A percentile compares a stretch with the other conserved stretches of the same genome.
Evolutionary conservation across 2,329 filamentous ascomycete genomes (phyloP).

Genomic region (Pseudocercospora fuligena): DNA sequence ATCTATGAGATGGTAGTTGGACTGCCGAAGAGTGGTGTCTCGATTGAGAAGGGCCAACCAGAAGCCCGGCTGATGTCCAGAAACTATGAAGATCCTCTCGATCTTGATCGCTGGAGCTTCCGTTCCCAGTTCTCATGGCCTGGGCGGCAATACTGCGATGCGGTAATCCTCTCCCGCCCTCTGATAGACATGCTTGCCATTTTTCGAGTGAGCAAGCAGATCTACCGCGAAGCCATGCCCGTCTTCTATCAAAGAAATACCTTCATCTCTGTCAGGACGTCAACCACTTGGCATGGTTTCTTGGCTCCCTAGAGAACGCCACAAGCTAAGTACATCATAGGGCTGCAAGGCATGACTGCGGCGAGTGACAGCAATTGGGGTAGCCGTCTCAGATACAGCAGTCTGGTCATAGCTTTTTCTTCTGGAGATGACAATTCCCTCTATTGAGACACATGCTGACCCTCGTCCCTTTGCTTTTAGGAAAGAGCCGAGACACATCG

Average conservation of each 20-base stretch:
- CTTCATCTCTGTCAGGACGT: background rate
- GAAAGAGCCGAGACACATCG: background rate
- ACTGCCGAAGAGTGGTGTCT: background rate
- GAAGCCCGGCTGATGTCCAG: background rate
- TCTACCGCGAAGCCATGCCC: background rate
- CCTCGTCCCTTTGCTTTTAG: too few species aligned
- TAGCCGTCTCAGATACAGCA: too few species aligned
- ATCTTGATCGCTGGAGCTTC: background rate
- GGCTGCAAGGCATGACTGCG: too few species aligned
- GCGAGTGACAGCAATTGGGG: too few species aligned
- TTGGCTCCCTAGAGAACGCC: too few species aligned
- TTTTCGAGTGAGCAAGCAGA: background rate
- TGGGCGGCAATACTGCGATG: background rate
- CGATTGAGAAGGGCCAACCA: background rate
- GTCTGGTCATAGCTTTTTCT: too few species aligned
- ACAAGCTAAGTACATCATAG: too few species aligned
- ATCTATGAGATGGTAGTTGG: background rate
- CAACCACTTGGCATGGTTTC: background rate
- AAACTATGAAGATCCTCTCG: background rate
- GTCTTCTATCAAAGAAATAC: background rate
- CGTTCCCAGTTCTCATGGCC: background rate
- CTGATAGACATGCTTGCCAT: background rate
- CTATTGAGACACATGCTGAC: too few species aligned
- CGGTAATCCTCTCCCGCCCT: background rate
- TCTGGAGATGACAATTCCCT: too few species aligned